Percentiles rank a stretch among this genome's conserved stretches.
phyloP scores from a whole-genome alignment of 2,329 filamentous ascomycete genomes.

The Aspergillus puulaauensis region DNA sequence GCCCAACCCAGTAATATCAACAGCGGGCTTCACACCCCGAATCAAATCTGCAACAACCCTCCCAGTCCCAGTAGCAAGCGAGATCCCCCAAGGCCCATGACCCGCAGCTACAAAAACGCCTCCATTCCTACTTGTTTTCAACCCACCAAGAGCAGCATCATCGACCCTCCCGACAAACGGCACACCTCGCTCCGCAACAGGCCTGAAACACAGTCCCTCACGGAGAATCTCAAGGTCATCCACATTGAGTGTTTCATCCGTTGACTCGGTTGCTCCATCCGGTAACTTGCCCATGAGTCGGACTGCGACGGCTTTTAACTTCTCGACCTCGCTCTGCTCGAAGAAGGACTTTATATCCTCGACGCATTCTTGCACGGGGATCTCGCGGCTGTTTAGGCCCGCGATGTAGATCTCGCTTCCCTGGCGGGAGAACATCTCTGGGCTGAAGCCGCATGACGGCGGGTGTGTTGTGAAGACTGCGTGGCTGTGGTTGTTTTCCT shows the following conservation, averaged over 20 bases:
- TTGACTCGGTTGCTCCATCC: constrained; percentile 8
- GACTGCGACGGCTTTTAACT: constrained; percentile 32
- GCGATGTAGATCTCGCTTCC: constrained; percentile 72
- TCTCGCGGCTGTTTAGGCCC: constrained; percentile 63
- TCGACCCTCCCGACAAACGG: constrained; percentile 63
- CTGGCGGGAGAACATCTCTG: constrained; percentile 68
- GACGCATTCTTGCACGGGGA: constrained; percentile 60
- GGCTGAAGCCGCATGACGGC: constrained; percentile 56
- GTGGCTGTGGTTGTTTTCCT: constrained; percentile 55
- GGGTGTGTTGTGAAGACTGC: constrained; percentile 66
- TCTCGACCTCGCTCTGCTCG: constrained; percentile 41
- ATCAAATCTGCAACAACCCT: constrained; percentile 70
- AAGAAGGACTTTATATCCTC: constrained; percentile 38
- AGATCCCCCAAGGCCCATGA: constrained; percentile 76
- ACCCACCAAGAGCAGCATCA: constrained; percentile 59
- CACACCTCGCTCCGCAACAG: constrained; percentile 62
- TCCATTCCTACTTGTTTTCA: constrained; percentile 38
- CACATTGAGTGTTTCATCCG: constrained; percentile 30
- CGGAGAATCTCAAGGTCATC: constrained; percentile 63
- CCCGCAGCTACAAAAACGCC: constrained; percentile 71
- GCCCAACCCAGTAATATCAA: constrained; percentile 57
- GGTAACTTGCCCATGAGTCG: constrained; percentile 34
- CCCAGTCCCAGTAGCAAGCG: constrained; percentile 65
- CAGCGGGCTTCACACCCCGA: constrained; percentile 57
- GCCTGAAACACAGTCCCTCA: constrained; percentile 70